Evolutionary conservation across 495 filamentous ascomycete genomes (phyloP).

Genomic region (Penicillium pulvis): DNA sequence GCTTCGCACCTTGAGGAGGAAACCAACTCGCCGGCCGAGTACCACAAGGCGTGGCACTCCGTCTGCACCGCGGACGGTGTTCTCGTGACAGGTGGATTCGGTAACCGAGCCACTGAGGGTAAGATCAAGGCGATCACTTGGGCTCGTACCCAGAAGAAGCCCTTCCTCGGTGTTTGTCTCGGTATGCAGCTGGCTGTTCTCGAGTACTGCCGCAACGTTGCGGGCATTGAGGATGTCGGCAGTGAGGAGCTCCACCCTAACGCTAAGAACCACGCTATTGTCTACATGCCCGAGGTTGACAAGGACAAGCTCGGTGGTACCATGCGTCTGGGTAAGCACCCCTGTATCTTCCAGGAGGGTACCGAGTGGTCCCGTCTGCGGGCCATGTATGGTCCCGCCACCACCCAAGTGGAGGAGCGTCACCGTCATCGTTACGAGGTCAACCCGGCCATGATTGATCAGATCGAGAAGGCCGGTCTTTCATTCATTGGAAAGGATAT

Average conservation of each 20-base stretch:
- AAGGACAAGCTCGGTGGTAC: conserved; percentile 79
- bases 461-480: conserved; percentile 36
- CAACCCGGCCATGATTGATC: conserved; percentile 42
- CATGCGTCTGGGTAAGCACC: conserved; percentile 83
- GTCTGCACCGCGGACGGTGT: conserved; percentile 70
- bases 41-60: conserved; percentile 85
- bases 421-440: conserved; percentile 52
- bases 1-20: conserved; percentile 75
- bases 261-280: conserved; percentile 40
- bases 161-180: conserved; percentile 90
- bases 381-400: conserved; percentile 61
- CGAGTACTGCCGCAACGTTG: conserved; percentile 78
- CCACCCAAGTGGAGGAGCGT: conserved; percentile 46
- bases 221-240: conserved; percentile 47
- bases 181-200: conserved; percentile 95
- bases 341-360: conserved; percentile 72
- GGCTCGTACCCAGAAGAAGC: conserved; percentile 78
- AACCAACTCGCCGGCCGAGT: conserved; percentile 66
- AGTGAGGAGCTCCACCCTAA: conserved; percentile 13
- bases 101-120: conserved; percentile 75
- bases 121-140: conserved; percentile 85
- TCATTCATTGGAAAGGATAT: conserved; percentile 72
- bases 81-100: conserved; percentile 74
- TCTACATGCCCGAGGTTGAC: conserved; percentile 91
- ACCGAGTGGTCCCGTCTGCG: conserved; percentile 82